These are phyloP conservation scores for Daphne laureola DNA, from an alignment of 441 rosid genomes.

Conservation along the genomic window DNA sequence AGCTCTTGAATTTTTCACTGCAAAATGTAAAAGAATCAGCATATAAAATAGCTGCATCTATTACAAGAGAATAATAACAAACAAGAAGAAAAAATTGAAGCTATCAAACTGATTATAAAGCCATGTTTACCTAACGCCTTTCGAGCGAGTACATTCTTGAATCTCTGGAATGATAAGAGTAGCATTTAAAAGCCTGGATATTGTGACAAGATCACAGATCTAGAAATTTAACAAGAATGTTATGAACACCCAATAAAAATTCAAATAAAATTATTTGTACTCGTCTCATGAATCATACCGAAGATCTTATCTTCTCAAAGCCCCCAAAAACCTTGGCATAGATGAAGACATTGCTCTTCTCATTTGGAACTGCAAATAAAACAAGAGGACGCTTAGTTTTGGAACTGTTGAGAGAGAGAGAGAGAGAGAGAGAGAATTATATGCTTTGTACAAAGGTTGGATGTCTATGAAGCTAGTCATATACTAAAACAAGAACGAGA, in stretches of 20 bases:
- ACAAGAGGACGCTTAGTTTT: background rate
- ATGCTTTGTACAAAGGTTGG: too few relatives aligned
- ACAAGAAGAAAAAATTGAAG: background rate
- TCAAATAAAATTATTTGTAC: conserved; percentile 10
- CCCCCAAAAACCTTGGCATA: conserved; percentile 95
- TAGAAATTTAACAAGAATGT: conserved; percentile 73
- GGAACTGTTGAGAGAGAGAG: background rate
- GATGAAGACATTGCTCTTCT: conserved; percentile 57
- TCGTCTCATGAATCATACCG: conserved; percentile 48
- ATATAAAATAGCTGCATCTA: background rate
- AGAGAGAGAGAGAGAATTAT: too few relatives aligned
- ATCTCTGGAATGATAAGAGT: conserved; percentile 99
- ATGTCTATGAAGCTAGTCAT: too few relatives aligned
- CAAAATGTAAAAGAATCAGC: conserved; percentile 15
- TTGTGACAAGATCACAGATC: conserved; percentile 99
- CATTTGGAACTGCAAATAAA: conserved; percentile 50
- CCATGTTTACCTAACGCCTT: conserved; percentile 72
- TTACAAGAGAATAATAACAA: too few relatives aligned
- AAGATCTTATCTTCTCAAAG: conserved; percentile 81
- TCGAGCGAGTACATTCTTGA: conserved; percentile 82
- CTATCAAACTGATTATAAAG: conserved; percentile 15
- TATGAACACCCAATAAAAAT: conserved; percentile 33
- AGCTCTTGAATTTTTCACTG: conserved; percentile 90
- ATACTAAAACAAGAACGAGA: too few relatives aligned
- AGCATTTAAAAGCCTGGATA: conserved; percentile 99